A percentile compares a stretch with the other conserved stretches of the same genome.
Conservation (phyloP, 495 filamentous ascomycete genomes). For the Aspergillus bridgeri region DNA sequence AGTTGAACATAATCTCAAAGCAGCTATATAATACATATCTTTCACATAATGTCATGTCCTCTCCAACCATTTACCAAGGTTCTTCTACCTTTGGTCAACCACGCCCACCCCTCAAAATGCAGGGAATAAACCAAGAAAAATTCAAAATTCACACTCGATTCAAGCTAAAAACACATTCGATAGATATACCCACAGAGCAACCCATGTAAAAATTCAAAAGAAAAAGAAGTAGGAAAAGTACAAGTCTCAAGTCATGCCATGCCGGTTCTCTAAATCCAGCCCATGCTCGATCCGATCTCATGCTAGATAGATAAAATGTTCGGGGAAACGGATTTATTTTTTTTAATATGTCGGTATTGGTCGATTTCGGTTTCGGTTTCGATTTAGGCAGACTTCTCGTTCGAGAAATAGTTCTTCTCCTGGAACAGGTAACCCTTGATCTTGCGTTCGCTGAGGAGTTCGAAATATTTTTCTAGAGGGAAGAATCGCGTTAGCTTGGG, state of each 20-base stretch:
- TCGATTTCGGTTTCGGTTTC: too few relatives aligned
- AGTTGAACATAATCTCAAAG: not conserved
- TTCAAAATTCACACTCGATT: slow-evolving; percentile 6
- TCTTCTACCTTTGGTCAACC: not conserved
- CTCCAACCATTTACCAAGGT: not conserved
- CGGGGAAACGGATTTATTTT: not conserved
- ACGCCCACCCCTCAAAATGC: not conserved
- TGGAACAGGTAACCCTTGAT: slow-evolving; percentile 86
- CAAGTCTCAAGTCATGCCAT: not conserved
- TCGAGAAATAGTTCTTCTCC: slow-evolving; percentile 77
- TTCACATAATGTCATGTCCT: not conserved
- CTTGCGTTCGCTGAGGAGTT: slow-evolving; percentile 78
- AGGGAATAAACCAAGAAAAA: not conserved
- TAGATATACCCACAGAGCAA: slow-evolving; percentile 5
- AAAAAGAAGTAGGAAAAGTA: slow-evolving; percentile 9
- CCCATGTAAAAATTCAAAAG: slow-evolving; percentile 9
- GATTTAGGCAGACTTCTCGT: slow-evolving; percentile 11
- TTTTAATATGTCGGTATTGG: not conserved
- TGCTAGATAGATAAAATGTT: not conserved
- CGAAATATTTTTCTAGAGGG: slow-evolving; percentile 80
- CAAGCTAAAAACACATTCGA: slow-evolving; percentile 5
- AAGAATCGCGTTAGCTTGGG: not conserved
- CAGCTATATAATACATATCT: too few relatives aligned
- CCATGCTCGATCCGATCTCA: not conserved
- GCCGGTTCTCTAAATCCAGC: not conserved